These are phyloP conservation scores for Agrocybe praecox DNA, from an alignment of 768 basidiomycete genomes.

Conservation along the genomic window DNA sequence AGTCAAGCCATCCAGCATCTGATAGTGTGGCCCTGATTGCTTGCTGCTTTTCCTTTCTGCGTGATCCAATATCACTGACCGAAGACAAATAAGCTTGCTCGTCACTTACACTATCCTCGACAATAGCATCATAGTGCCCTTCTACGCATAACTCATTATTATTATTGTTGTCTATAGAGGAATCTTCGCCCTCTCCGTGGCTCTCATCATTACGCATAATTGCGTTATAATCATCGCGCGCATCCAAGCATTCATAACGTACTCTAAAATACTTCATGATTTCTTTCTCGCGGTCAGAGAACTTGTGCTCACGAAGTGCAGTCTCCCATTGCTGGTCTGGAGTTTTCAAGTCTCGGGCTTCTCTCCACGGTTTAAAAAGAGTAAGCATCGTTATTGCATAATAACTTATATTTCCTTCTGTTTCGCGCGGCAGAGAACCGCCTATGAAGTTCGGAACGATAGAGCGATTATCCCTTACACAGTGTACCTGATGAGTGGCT, in stretches of 20 bases:
- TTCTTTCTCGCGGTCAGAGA: slow-evolving; percentile 12
- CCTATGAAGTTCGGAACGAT: slow-evolving; percentile 31
- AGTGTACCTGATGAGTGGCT: slow-evolving; percentile 21
- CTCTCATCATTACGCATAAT: not conserved
- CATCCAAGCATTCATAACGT: slow-evolving; percentile 35
- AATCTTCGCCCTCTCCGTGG: not conserved
- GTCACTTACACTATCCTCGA: no score
- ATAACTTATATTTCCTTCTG: slow-evolving; percentile 28
- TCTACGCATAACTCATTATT: no score
- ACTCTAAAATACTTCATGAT: slow-evolving; percentile 31
- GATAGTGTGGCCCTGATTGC: no score
- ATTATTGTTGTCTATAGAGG: not conserved
- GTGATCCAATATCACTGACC: no score
- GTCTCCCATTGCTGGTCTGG: slow-evolving; percentile 22
- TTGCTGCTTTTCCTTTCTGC: no score
- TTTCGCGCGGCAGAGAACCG: slow-evolving; percentile 25
- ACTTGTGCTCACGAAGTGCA: slow-evolving; percentile 16
- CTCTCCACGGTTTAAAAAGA: slow-evolving; percentile 32
- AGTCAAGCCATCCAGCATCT: no score
- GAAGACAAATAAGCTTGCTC: no score
- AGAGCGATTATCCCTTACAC: not conserved
- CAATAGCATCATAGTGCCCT: no score
- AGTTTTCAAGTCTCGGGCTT: slow-evolving; percentile 20
- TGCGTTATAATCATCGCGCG: slow-evolving; percentile 28
- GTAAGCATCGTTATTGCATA: slow-evolving; percentile 32